Conservation (phyloP, 1,139 yeast genomes). For the Pichia sp. region DNA sequence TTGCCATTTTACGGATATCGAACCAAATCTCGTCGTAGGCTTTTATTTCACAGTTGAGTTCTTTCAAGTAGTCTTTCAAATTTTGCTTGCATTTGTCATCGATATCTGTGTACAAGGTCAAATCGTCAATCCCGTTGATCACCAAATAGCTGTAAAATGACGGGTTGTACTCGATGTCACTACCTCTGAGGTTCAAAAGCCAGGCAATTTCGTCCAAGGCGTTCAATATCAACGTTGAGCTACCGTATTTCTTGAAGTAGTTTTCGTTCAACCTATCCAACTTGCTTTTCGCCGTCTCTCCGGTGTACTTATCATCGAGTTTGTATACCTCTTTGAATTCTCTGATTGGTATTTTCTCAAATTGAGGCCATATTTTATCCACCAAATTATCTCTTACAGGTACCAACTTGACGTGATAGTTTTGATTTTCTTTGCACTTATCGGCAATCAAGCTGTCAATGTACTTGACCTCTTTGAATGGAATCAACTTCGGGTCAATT, state of each 20-base stretch:
- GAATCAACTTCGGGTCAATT: conserved; percentile 67
- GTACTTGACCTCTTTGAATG: conserved; percentile 40
- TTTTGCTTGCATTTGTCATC: conserved; percentile 30
- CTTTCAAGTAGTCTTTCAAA: conserved; percentile 34
- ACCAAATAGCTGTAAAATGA: conserved; percentile 80
- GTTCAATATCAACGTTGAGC: conserved; percentile 46
- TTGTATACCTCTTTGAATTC: conserved; percentile 42
- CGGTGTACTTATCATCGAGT: conserved; percentile 42
- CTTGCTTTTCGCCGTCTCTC: conserved; percentile 39
- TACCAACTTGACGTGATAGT: conserved; percentile 53
- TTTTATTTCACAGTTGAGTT: conserved; percentile 43
- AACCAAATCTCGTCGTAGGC: conserved; percentile 59
- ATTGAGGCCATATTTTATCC: conserved; percentile 67
- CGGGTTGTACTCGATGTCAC: conserved; percentile 83
- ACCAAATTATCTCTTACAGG: conserved; percentile 68
- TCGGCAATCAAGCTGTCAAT: conserved; percentile 36
- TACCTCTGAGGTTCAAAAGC: conserved; percentile 84
- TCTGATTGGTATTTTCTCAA: conserved; percentile 45
- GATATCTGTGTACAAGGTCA: conserved; percentile 55
- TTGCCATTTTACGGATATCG: conserved; percentile 43
- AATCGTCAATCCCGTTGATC: conserved; percentile 45
- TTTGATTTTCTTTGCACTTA: conserved; percentile 28
- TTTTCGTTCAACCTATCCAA: conserved; percentile 42
- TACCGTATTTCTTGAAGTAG: conserved; percentile 39
- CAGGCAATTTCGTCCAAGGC: conserved; percentile 92